phyloP scores from a whole-genome alignment of 2,329 filamentous ascomycete species.

The Raffaelea albimanens region DNA sequence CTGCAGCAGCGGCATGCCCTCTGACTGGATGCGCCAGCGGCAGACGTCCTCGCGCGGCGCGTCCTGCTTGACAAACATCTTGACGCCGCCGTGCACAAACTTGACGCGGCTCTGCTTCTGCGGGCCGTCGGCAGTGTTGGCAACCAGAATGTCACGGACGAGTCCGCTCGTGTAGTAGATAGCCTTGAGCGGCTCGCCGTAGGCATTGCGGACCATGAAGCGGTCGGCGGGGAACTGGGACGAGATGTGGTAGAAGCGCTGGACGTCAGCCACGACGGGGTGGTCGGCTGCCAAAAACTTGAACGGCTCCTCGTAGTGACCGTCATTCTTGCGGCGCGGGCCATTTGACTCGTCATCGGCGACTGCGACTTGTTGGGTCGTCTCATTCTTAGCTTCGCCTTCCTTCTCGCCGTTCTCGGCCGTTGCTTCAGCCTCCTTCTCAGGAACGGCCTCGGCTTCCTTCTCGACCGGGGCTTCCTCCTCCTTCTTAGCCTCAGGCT shows the following conservation, averaged over 20 bases:
- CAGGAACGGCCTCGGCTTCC: not conserved
- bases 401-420: constrained; percentile 3
- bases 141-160: constrained; percentile 71
- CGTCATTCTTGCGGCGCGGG: constrained; percentile 32
- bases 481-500: no score
- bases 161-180: constrained; percentile 92
- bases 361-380: not conserved
- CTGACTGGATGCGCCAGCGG: constrained; percentile 90
- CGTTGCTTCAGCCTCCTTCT: not conserved
- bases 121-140: constrained; percentile 74
- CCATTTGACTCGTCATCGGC: constrained; percentile 3
- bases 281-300: constrained; percentile 75
- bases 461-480: no score
- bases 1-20: constrained; percentile 84
- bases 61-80: constrained; percentile 99
- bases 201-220: constrained; percentile 92
- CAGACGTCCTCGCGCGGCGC: constrained; percentile 79
- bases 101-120: constrained; percentile 47
- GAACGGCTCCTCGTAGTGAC: constrained; percentile 78
- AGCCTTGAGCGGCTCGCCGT: constrained; percentile 80
- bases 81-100: constrained; percentile 93
- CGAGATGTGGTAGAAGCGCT: constrained; percentile 76
- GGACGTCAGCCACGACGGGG: constrained; percentile 66
- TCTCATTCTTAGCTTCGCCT: constrained; percentile 4
- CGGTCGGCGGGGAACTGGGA: constrained; percentile 77